Percentiles rank a stretch among this genome's conserved stretches.
These are phyloP conservation scores for Ogataea wickerhamii DNA, from an alignment of 805 yeast genomes.

Conservation along the genomic window DNA sequence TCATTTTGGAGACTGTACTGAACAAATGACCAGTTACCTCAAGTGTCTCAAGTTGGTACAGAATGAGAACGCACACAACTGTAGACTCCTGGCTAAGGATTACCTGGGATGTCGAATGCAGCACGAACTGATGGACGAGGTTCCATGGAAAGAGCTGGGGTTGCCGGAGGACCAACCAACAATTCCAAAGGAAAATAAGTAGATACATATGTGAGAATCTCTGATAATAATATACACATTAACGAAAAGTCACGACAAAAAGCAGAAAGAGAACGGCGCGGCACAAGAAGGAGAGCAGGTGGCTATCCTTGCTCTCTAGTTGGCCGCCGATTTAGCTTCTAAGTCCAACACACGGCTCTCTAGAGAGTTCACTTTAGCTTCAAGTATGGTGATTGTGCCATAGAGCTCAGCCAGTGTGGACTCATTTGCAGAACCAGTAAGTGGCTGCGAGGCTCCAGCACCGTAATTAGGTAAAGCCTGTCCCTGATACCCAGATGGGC, in stretches of 20 bases:
- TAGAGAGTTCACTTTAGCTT: conserved; percentile 18
- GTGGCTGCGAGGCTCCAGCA: conserved; percentile 4
- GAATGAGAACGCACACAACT: conserved; percentile 87
- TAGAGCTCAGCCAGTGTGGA: conserved; percentile 14
- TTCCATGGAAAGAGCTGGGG: conserved; percentile 36
- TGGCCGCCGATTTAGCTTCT: conserved; percentile 10
- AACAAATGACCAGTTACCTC: conserved; percentile 70
- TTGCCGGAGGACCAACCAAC: conserved; percentile 29
- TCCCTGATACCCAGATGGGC: conserved; percentile 9
- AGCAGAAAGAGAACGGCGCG: neutral
- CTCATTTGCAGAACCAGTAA: conserved; percentile 7
- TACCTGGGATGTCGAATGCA: conserved; percentile 90
- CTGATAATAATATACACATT: too few species aligned
- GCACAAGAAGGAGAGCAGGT: too few species aligned
- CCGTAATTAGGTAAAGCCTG: conserved; percentile 10
- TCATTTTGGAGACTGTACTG: conserved; percentile 78
- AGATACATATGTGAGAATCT: too few species aligned
- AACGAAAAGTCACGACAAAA: too few species aligned
- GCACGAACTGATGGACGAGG: conserved; percentile 41
- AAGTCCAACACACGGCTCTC: conserved; percentile 18
- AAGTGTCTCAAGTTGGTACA: conserved; percentile 72
- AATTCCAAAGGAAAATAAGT: neutral
- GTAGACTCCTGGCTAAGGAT: conserved; percentile 76
- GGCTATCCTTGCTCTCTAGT: too few species aligned
- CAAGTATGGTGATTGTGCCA: conserved; percentile 19